Percentiles rank a stretch among this genome's conserved stretches.
Conservation (phyloP, 305 asterid species). For the Solanum hybrid region DNA sequence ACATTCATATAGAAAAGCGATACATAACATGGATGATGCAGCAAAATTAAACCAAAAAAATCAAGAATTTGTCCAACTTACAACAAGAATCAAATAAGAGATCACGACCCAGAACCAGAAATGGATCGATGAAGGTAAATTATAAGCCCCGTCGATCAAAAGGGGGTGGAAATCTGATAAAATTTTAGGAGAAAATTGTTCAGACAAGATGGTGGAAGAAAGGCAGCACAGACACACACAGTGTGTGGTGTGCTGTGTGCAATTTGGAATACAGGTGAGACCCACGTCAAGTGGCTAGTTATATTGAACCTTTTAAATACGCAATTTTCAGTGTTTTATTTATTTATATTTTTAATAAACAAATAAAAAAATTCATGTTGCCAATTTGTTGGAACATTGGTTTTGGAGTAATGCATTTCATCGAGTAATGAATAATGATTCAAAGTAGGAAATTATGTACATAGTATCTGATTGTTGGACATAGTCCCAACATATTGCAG, state of each 20-base stretch:
- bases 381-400: neutral
- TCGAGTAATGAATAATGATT: neutral
- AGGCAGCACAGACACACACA: neutral
- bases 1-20: neutral
- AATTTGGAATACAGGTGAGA: neutral
- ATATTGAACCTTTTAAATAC: neutral
- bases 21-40: neutral
- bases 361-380: too few species aligned
- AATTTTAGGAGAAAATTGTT: neutral
- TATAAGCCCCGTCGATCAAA: neutral
- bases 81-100: neutral
- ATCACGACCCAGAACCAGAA: neutral
- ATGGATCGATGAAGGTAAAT: neutral
- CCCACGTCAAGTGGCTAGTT: neutral
- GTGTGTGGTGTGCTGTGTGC: neutral
- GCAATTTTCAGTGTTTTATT: neutral
- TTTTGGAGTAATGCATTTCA: neutral
- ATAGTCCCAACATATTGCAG: neutral
- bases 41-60: neutral
- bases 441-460: neutral
- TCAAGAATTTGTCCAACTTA: neutral
- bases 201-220: neutral
- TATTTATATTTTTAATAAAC: neutral
- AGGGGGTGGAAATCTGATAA: neutral
- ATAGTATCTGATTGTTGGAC: too few species aligned